Base-by-base conservation (phyloP, 169 alveolate species). In the Plasmodium relictum region DNA sequence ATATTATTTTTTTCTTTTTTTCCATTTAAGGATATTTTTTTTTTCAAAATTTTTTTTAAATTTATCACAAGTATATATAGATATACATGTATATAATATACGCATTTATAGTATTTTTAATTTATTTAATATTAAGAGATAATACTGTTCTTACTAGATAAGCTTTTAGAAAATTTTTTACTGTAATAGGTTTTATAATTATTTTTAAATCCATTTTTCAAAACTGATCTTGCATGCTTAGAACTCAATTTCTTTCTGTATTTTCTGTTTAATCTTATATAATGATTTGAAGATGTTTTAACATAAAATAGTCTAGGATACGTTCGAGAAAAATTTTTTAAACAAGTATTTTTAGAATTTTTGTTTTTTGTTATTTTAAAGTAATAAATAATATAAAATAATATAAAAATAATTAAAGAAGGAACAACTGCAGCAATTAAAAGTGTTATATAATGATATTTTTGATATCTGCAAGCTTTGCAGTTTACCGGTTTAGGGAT, bases 381-480 rank as follows among this genome's bases (percentile, higher is more conserved):
- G 44, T 83, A 83, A 39, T 24, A 68, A 39, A 69, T 18, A 14
- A 83, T 39, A 68, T 52, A 83, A 26, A 83, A 69, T 14, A 52
- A 22, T 8, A 22, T 10, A 68, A 83, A 69, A 52, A 83, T 66
- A n/a, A 83, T 52, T 45, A 83, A 52, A 44, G 91, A 83, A 24
- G 91, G 91, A 14, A 83, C 9, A 31, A 69, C n/a, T 6, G 86
- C 91, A 37, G 73, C 73, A 68, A 66, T 58, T 8, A 83, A 54
- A 45, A 83, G 85, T n/a, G 69, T 39, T 9, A 56, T 71, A 45
- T 83, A 83, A 52, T 83, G 91, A 56, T 83, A 83, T 58, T 83
- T 83, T 14, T 31, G 56, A 70, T 83, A 45, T 48, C 91, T 83
- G 39, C 91, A 83, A 18, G 59, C 54, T 4, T 50, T 14, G 24